Evolutionary conservation across 306 rosid genomes (phyloP), one percentile per base, ranked within the genome.

Genomic region (Begonia masoniana): DNA sequence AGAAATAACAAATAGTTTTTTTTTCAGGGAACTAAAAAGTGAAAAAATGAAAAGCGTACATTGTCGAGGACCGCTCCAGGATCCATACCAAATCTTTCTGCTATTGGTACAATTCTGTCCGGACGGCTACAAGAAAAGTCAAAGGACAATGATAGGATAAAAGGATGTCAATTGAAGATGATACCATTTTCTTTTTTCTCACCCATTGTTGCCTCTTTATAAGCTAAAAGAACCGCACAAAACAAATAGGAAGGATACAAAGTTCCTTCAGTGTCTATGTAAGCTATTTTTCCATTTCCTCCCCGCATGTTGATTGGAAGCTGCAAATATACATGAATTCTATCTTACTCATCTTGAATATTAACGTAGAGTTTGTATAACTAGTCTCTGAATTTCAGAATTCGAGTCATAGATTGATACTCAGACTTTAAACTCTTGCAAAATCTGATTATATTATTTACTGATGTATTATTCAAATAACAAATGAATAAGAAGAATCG

Each of bases 81-180:
- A 68, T 91, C 97, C 94, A 91, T 69, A 57, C 96, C 97, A 73
- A 85, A 91, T 68, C 96, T 80, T 74, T 91, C 97, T 55, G 97
- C 97, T 64, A 89, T 89, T 5, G 87, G 77, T 51, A 82, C 79
- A 59, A 89, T 89, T 61, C 97, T 67, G 54, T 91, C 97, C 12
- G 97, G 96, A 57, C 96, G 97, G 76, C 96, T 91, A 62, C 68
- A 57, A 36, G 56, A 55, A 62, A 45, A 43, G 39, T 39, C 1
- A 49, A 72, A 76, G 66, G 47, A 57, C 69, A 73, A 59, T 7
- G 3, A 63, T 71, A 62, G 52, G 54, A 67, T 31, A 50, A 21
- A 50, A 17, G 46, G 57, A 10, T 45, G n/a, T 57, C 47, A 15
- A 1, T 58, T 54, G 52, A 50, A 60, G 45, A 62, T 26, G 67